Evolutionary conservation across 2,329 filamentous ascomycete species (phyloP), one percentile per base, ranked within the genome.

Genomic region (Arthrobotrys megalospora): DNA sequence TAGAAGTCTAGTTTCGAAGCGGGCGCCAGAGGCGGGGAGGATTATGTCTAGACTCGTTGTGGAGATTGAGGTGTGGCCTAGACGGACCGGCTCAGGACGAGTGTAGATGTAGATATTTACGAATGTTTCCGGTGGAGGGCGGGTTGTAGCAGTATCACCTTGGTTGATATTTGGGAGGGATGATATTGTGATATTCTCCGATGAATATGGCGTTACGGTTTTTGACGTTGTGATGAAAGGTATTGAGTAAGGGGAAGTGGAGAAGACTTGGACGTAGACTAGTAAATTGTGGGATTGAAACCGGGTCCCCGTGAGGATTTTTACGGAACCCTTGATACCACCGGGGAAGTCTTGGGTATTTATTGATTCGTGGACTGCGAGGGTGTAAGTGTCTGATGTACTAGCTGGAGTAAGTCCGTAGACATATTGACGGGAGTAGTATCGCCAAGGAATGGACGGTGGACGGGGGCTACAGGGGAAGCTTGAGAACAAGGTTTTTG

Each of bases 21-120:
- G 38, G 8, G 36, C n/a, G 11, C 21, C 28, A n/a, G 52, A 16
- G 8, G 10, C 4, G 8, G 34, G 41, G n/a, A 75, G 8, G 7
- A 16, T 41, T 6, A 67, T 67, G 21, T 62, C 38, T 7, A 75
- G 34, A 2, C 19, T 21, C n/a, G 52, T 53, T 5, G 70, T 47
- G n/a, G 60, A 55, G 14, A 73, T 38, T 11, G 64, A 16, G 14
- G 41, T 28, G 24, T 65, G 21, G 6, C 19, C 34, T 8, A 60
- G 36, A 5, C 11, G n/a, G 2, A 6, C 5, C 3, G 55, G 12
- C 4, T 24, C 10, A 1, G 69, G 69, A 6, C 62, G 60, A 28
- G 69, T 66, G 50, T 66, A 73, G 48, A 73, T 47, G 45, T 64
- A 73, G 1, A 73, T 32, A 34, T 58, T 43, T 4, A 73, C 50